phyloP scores from a whole-genome alignment of 1,284 basidiomycete species.

The Microbotryum silenes-acaulis region DNA sequence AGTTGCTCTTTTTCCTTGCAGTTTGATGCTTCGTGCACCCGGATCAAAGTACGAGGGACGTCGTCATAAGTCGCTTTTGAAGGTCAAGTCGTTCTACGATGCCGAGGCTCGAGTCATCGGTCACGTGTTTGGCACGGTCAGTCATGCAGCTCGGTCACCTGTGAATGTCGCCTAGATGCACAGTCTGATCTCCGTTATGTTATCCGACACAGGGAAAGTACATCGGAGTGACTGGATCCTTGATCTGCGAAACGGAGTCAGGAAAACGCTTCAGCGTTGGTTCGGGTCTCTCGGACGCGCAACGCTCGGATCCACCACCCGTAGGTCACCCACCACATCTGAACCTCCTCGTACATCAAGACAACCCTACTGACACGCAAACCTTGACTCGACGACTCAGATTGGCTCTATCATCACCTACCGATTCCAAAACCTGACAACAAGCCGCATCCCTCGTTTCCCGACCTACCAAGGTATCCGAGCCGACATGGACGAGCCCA shows the following conservation, averaged over 20 bases:
- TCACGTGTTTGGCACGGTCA: slow-evolving; percentile 49
- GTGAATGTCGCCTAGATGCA: slow-evolving; percentile 1
- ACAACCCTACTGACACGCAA: not conserved
- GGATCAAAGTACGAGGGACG: slow-evolving; percentile 50
- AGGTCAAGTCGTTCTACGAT: slow-evolving; percentile 62
- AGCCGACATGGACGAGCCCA: slow-evolving; percentile 50
- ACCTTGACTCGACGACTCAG: slow-evolving; percentile 33
- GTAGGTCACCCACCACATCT: slow-evolving; percentile 10
- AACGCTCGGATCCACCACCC: slow-evolving; percentile 14
- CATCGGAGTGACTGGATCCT: slow-evolving; percentile 50
- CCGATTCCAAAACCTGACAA: slow-evolving; percentile 58
- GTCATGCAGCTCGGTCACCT: not conserved
- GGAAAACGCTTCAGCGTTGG: slow-evolving; percentile 55
- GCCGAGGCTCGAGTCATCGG: slow-evolving; percentile 58
- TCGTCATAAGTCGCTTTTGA: slow-evolving; percentile 52
- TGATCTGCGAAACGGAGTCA: slow-evolving; percentile 57
- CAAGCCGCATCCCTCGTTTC: slow-evolving; percentile 49
- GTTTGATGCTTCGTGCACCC: slow-evolving; percentile 56
- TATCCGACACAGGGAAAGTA: slow-evolving; percentile 44
- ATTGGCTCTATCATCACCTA: slow-evolving; percentile 57
- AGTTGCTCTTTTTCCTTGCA: slow-evolving; percentile 2
- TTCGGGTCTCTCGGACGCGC: slow-evolving; percentile 45
- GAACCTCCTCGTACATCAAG: not conserved
- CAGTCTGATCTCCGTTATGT: slow-evolving; percentile 3
- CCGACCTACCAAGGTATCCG: slow-evolving; percentile 55